Percentiles rank a stretch among this genome's conserved stretches.
phyloP scores from a whole-genome alignment of 345 rosid species.

The Linum trigynum region DNA sequence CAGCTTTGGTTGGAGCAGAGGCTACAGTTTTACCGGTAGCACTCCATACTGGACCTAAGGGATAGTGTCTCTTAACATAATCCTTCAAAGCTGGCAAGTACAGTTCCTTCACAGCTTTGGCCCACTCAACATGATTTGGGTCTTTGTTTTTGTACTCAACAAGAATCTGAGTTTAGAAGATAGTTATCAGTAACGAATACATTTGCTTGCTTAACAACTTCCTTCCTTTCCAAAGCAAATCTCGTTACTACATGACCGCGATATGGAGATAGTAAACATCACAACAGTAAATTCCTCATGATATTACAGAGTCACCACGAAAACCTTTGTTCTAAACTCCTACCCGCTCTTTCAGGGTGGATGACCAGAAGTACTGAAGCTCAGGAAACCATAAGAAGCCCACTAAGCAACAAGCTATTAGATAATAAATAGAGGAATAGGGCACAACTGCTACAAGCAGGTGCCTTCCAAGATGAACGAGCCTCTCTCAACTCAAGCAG shows the following conservation, averaged over 20 bases:
- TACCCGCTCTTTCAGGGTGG: too few relatives aligned
- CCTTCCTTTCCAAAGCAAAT: background rate
- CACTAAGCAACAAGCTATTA: too few relatives aligned
- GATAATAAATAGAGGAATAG: too few relatives aligned
- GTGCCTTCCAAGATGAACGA: too few relatives aligned
- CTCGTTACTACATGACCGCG: background rate
- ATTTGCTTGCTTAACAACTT: background rate
- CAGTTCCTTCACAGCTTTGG: conserved; percentile 88
- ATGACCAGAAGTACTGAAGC: background rate
- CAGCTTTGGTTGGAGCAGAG: conserved; percentile 49
- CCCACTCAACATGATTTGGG: conserved; percentile 91
- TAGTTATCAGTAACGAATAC: conserved; percentile 11
- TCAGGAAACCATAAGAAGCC: background rate
- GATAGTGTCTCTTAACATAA: conserved; percentile 74
- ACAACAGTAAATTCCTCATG: too few relatives aligned
- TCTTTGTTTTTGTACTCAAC: conserved; percentile 80
- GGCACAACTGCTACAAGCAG: too few relatives aligned
- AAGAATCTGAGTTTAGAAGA: conserved; percentile 46
- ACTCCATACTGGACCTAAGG: conserved; percentile 94
- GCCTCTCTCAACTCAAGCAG: too few relatives aligned
- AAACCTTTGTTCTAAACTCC: too few relatives aligned
- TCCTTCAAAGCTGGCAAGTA: conserved; percentile 85
- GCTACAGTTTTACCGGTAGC: conserved; percentile 40
- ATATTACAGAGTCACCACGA: too few relatives aligned
- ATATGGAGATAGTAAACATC: background rate